Evolutionary conservation across 2,329 filamentous ascomycete genomes (phyloP).

Genomic region (Myriosclerotinia scirpicola): DNA sequence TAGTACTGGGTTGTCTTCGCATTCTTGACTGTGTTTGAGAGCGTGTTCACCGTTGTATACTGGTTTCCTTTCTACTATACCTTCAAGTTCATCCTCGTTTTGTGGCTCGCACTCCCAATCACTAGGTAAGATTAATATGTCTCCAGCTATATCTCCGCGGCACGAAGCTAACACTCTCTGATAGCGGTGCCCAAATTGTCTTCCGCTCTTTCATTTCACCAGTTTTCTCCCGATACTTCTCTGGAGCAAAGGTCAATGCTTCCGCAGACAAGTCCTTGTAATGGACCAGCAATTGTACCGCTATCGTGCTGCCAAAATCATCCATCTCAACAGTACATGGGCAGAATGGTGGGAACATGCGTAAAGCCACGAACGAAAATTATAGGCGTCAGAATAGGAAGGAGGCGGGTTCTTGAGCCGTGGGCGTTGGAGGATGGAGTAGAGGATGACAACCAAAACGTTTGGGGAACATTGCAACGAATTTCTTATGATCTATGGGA

Average conservation of each 20-base stretch:
- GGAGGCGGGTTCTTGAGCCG: slow-evolving; percentile 11
- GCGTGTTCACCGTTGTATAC: slow-evolving; percentile 80
- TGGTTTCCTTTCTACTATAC: slow-evolving; percentile 99
- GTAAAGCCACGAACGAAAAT: background rate
- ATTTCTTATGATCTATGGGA: slow-evolving; percentile 17
- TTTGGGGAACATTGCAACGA: slow-evolving; percentile 10
- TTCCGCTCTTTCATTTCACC: slow-evolving; percentile 96
- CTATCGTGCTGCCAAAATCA: slow-evolving; percentile 22
- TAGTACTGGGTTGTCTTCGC: slow-evolving; percentile 88
- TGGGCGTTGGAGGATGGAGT: slow-evolving; percentile 11
- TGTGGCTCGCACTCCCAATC: slow-evolving; percentile 96
- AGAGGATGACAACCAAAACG: slow-evolving; percentile 1
- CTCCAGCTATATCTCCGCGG: background rate
- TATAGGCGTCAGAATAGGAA: slow-evolving; percentile 6
- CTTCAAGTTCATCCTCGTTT: slow-evolving; percentile 97
- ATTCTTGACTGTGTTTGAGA: slow-evolving; percentile 81
- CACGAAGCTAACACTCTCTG: slow-evolving; percentile 29
- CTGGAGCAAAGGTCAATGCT: slow-evolving; percentile 69
- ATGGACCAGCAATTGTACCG: slow-evolving; percentile 32
- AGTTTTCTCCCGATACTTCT: slow-evolving; percentile 90
- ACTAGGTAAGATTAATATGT: slow-evolving; percentile 69
- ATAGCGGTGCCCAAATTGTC: slow-evolving; percentile 88
- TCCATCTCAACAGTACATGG: slow-evolving; percentile 18
- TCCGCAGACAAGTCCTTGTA: slow-evolving; percentile 65
- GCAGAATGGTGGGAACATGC: slow-evolving; percentile 22